phyloP scores from a whole-genome alignment of 2,329 filamentous ascomycete genomes.

The Cladosporium halotolerans region DNA sequence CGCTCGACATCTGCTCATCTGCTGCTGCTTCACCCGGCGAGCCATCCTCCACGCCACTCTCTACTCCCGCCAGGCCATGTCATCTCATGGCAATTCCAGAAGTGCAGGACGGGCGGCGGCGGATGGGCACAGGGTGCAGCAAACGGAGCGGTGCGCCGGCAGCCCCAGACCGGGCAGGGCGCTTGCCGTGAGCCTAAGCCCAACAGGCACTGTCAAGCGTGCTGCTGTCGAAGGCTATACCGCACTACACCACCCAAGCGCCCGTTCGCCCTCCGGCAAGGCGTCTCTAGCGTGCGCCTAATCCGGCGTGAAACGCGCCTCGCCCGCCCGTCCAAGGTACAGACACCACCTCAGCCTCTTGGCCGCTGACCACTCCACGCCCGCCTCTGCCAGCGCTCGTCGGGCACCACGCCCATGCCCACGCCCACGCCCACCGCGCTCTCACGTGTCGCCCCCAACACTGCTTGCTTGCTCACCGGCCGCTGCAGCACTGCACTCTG shows the following conservation, averaged over 20 bases:
- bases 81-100: too few species aligned
- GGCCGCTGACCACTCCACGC: not conserved
- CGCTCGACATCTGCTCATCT: too few species aligned
- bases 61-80: too few species aligned
- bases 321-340: not conserved
- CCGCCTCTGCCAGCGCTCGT: not conserved
- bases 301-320: not conserved
- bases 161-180: not conserved
- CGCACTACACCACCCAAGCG: too few species aligned
- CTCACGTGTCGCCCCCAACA: not conserved
- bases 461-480: not conserved
- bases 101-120: not conserved
- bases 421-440: not conserved
- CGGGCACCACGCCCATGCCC: not conserved
- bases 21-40: too few species aligned
- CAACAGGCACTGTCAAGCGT: not conserved
- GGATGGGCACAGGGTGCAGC: not conserved
- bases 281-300: not conserved
- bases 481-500: not conserved
- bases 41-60: too few species aligned
- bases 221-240: not conserved
- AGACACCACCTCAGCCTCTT: too few species aligned
- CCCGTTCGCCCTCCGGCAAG: not conserved
- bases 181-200: not conserved
- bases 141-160: not conserved